These are phyloP conservation scores for Peniophora sp. DNA, from an alignment of 1,284 basidiomycete species.

Conservation along the genomic window DNA sequence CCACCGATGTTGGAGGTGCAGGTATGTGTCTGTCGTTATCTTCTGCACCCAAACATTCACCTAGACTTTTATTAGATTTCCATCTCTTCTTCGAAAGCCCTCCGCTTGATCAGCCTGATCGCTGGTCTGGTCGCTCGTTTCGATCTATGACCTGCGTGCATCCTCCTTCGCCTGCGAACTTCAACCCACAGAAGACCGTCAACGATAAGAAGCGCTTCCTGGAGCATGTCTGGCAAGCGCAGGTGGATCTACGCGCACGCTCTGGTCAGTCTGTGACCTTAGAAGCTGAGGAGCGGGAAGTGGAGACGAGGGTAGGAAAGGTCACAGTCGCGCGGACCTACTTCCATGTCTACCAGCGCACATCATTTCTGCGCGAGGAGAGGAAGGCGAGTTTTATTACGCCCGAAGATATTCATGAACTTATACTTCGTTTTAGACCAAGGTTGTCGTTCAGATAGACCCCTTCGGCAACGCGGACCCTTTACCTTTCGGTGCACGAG, in stretches of 20 bases:
- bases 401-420: constrained; percentile 6
- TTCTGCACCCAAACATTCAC: too few species aligned
- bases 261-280: constrained; percentile 61
- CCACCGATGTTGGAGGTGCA: constrained; percentile 76
- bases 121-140: constrained; percentile 79
- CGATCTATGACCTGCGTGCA: constrained; percentile 66
- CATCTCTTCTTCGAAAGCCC: constrained; percentile 79
- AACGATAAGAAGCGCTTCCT: constrained; percentile 77
- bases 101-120: constrained; percentile 71
- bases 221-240: constrained; percentile 79
- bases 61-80: constrained; percentile 50
- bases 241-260: constrained; percentile 70
- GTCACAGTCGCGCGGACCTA: constrained; percentile 68
- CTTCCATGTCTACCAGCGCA: constrained; percentile 79
- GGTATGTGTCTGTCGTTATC: constrained; percentile 40
- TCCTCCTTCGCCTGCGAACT: constrained; percentile 55
- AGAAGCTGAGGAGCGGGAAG: constrained; percentile 63
- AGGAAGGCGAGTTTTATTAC: constrained; percentile 53
- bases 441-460: constrained; percentile 81
- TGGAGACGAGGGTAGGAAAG: constrained; percentile 55
- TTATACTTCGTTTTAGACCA: constrained; percentile 46
- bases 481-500: constrained; percentile 61
- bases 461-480: constrained; percentile 65
- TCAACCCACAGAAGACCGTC: constrained; percentile 57
- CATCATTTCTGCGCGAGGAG: constrained; percentile 62